Percentiles rank a stretch among this genome's conserved stretches.
phyloP scores from a whole-genome alignment of 2,329 filamentous ascomycete genomes.

The Aspergillus proliferans region DNA sequence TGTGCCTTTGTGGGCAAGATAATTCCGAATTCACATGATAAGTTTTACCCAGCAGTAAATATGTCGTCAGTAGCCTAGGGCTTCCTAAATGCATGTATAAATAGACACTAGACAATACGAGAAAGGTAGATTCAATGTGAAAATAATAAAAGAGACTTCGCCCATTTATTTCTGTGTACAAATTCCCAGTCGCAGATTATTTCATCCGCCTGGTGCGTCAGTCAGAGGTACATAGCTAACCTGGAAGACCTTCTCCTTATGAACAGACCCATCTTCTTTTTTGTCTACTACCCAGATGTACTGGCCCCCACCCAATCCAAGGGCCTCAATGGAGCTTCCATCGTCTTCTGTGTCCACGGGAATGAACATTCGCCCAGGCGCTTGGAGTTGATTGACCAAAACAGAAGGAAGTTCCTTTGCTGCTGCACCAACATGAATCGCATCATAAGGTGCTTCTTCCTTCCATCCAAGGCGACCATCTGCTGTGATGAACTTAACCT shows the following conservation, averaged over 20 bases:
- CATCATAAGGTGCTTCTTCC: conserved; percentile 66
- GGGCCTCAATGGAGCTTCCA: conserved; percentile 10
- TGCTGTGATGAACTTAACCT: conserved; percentile 65
- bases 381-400: conserved; percentile 69
- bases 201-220: conserved; percentile 45
- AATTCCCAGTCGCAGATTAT: background rate
- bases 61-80: no score
- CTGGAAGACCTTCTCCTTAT: conserved; percentile 52
- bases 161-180: background rate
- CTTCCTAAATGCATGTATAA: no score
- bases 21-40: no score
- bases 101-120: no score
- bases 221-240: conserved; percentile 61
- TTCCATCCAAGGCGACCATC: conserved; percentile 66
- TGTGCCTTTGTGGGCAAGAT: background rate
- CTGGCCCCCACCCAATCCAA: conserved; percentile 38
- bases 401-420: conserved; percentile 66
- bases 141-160: background rate
- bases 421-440: conserved; percentile 90
- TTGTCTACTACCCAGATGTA: conserved; percentile 61
- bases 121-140: no score
- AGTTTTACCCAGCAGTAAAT: no score
- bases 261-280: conserved; percentile 51
- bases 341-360: conserved; percentile 49
- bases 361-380: conserved; percentile 69